Evolutionary conservation across 2,329 filamentous ascomycete species (phyloP).

Genomic region (Cadophora sp.): DNA sequence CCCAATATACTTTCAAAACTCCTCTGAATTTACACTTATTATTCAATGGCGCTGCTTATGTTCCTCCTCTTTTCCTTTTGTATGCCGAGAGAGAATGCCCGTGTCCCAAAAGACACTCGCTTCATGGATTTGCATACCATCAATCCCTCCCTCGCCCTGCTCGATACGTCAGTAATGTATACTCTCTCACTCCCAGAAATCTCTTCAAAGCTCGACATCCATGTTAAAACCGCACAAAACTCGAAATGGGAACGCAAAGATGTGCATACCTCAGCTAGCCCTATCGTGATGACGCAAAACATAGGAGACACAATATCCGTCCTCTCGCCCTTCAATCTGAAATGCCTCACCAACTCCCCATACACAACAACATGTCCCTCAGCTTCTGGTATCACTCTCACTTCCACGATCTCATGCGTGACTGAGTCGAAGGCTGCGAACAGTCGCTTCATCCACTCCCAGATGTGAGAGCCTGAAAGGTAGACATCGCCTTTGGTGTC

Average conservation of each 20-base stretch:
- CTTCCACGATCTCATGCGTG: constrained; percentile 21
- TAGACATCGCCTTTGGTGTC: constrained; percentile 30
- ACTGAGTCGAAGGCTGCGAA: constrained; percentile 24
- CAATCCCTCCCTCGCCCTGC: constrained; percentile 17
- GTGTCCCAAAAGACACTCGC: constrained; percentile 33
- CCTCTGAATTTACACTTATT: not conserved
- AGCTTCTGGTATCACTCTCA: constrained; percentile 19
- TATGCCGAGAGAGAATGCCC: constrained; percentile 23
- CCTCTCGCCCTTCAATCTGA: constrained; percentile 24
- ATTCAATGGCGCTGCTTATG: not conserved
- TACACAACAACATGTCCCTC: constrained; percentile 25
- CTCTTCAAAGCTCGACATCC: not conserved
- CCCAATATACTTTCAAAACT: not conserved
- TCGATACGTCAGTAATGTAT: constrained; percentile 16
- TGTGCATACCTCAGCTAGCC: not conserved
- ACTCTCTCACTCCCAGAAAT: not conserved
- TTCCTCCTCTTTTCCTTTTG: not conserved
- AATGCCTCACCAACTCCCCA: constrained; percentile 27
- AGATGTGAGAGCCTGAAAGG: constrained; percentile 24
- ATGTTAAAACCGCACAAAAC: too few relatives aligned
- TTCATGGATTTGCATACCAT: constrained; percentile 25
- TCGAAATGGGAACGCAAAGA: too few relatives aligned
- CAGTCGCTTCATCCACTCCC: constrained; percentile 18
- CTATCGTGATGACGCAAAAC: constrained; percentile 13
- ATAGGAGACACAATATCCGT: constrained; percentile 27